Base-by-base conservation (phyloP, 2,329 filamentous ascomycete genomes). In the Lecanosticta acicola region DNA sequence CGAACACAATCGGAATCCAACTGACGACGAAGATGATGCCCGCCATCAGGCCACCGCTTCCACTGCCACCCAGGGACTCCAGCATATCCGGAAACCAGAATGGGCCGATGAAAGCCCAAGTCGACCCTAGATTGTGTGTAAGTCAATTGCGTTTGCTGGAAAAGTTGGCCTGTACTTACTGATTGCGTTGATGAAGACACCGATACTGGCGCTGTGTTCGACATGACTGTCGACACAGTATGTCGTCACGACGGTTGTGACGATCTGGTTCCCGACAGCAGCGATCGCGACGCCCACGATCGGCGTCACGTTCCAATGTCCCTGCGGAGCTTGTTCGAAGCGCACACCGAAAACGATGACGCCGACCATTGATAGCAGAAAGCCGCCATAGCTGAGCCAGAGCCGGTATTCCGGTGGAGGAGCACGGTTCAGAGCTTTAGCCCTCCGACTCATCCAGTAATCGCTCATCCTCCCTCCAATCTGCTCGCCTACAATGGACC, bases 151-250 rank as follows among this genome's bases (percentile, higher is more conserved):
- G 7, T 7, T 29, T 29, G 5, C 62, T 61, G 67, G 44, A 69
- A 68, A 0, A 66, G 66, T 0, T 63, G 66, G 41, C 75, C 69
- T 55, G 77, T 78, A 0, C 73, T 74, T 71, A 71, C 43, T 81
- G 11, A 29, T 29, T 5, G 24, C 68, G 3, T 72, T 80, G 51
- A 81, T 71, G 50, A 80, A 81, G 0, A 79, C 77, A 2, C 78
- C 79, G 14, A 81, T 70, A 43, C 72, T 72, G 1, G 72, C 73
- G 0, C 76, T 69, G 33, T 78, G 70, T 20, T 75, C 67, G 2
- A 66, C 69, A 49, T 79, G 73, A 55, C 75, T 78, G 52, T 82
- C 79, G 1, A 83, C 73, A 0, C 77, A 73, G 57, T 80, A 82
- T 0, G 79, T 81, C 18, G 80, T 74, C 35, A 79, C 58, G 2